Evolutionary conservation across 1,284 basidiomycete species (phyloP).

Genomic region (Rhodotorula sp.): DNA sequence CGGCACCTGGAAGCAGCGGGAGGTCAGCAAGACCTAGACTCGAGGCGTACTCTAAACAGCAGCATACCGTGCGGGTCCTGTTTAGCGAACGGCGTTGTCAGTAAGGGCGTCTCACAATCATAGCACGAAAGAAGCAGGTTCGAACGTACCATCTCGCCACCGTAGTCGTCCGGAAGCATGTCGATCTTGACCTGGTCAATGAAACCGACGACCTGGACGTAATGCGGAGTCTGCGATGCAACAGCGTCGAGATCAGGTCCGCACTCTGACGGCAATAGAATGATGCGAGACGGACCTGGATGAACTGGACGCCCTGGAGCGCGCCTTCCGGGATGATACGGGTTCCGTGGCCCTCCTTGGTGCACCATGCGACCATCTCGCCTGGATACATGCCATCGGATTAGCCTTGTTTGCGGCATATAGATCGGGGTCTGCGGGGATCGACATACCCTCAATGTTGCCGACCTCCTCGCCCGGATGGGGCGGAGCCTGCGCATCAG

Average conservation of each 20-base stretch:
- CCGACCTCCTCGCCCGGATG: constrained; percentile 26
- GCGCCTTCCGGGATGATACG: constrained; percentile 47
- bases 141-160: constrained; percentile 54
- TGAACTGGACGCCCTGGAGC: constrained; percentile 64
- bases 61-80: constrained; percentile 43
- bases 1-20: constrained; percentile 17
- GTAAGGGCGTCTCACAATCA: neutral
- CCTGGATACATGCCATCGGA: neutral
- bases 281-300: constrained; percentile 44
- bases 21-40: too few species aligned
- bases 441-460: constrained; percentile 31
- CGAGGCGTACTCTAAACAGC: too few species aligned
- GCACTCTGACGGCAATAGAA: too few species aligned
- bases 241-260: too few species aligned
- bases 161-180: constrained; percentile 59
- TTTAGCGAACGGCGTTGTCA: neutral
- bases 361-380: constrained; percentile 41
- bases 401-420: neutral
- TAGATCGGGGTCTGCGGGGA: neutral
- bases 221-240: constrained; percentile 58
- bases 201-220: constrained; percentile 64
- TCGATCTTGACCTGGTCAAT: constrained; percentile 64
- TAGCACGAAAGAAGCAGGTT: too few species aligned
- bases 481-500: constrained; percentile 27
- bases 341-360: constrained; percentile 36